A percentile compares a stretch with the other conserved stretches of the same genome.
Conservation (phyloP, 441 rosid genomes). For the Pelargonium cotyledonis region DNA sequence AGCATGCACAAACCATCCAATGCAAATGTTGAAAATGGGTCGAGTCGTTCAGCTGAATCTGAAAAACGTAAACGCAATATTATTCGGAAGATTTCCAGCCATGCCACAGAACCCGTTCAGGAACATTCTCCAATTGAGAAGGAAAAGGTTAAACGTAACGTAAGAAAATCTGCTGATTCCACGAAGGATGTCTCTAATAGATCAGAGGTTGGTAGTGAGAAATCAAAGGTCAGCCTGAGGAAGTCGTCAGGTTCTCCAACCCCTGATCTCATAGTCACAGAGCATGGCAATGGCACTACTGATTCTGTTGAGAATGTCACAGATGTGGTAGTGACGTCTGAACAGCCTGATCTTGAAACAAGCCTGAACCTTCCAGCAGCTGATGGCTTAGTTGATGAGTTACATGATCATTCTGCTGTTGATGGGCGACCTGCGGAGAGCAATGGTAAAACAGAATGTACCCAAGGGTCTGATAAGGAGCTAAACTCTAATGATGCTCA, state of each 20-base stretch:
- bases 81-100: slow-evolving; percentile 35
- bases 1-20: slow-evolving; percentile 31
- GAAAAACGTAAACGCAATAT: slow-evolving; percentile 44
- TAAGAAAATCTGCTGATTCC: slow-evolving; percentile 6
- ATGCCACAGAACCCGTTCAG: slow-evolving; percentile 1
- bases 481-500: slow-evolving; percentile 27
- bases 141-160: slow-evolving; percentile 18
- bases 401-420: not conserved
- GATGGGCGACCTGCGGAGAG: slow-evolving; percentile 28
- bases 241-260: slow-evolving; percentile 31
- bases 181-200: slow-evolving; percentile 20
- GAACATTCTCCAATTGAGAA: slow-evolving; percentile 9
- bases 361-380: slow-evolving; percentile 24
- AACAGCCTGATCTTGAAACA: slow-evolving; percentile 26
- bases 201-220: slow-evolving; percentile 34
- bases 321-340: slow-evolving; percentile 23
- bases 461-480: slow-evolving; percentile 26
- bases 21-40: slow-evolving; percentile 31
- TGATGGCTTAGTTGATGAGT: slow-evolving; percentile 26
- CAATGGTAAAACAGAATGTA: slow-evolving; percentile 30
- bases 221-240: slow-evolving; percentile 33
- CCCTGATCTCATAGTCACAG: slow-evolving; percentile 26
- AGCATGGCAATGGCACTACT: slow-evolving; percentile 15
- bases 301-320: slow-evolving; percentile 33
- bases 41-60: slow-evolving; percentile 31